Evolutionary conservation across 176 grass and related monocot species (phyloP), one percentile per base, ranked within the genome.

Genomic region (Bromus sterilis): DNA sequence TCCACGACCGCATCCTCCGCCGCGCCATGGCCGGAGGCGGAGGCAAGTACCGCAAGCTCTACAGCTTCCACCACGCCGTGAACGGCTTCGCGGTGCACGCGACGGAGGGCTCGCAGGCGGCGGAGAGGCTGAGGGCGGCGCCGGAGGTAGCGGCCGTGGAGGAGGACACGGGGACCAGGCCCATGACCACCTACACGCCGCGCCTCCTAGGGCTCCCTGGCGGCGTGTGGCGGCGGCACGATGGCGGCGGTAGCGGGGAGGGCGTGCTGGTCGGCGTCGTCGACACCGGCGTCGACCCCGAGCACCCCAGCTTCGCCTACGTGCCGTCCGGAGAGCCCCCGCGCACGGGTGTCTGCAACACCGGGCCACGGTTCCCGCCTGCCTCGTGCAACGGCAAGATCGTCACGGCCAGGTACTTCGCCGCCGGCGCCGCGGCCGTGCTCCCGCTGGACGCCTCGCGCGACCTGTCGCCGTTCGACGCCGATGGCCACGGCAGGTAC

Each of bases 341-440:
- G 13, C 2, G 2, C 30, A 28, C 29, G 7, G 69, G 48, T 1
- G 16, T 25, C 24, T 94, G 86, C 46, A 59, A 73, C 29, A 3
- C 57, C 2, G 83, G 92, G 58, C 58, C 69, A 0, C 23, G 25
- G 24, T 91, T 94, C 56, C 86, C 86, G 6, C 44, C 16, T 4
- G 86, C 83, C 31, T 91, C 89, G 3, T 94, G 92, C 73, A 94
- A 94, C 40, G 86, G 89, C 40, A 94, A 94, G 92, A 94, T 94
- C 64, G 62, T 82, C 5, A 80, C 59, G 5, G 86, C 89, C 20
- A 86, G 86, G 79, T 91, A 88, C 77, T 94, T 89, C 40, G 80
- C 92, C 0, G 75, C 31, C 3, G 86, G 86, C 26, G 92, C 83
- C 4, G 30, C 66, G 16, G 57, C 84, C 18, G 58, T 66, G 81